These are phyloP conservation scores for Tetracladium setigerum DNA, from an alignment of 495 filamentous ascomycete genomes.

Conservation along the genomic window DNA sequence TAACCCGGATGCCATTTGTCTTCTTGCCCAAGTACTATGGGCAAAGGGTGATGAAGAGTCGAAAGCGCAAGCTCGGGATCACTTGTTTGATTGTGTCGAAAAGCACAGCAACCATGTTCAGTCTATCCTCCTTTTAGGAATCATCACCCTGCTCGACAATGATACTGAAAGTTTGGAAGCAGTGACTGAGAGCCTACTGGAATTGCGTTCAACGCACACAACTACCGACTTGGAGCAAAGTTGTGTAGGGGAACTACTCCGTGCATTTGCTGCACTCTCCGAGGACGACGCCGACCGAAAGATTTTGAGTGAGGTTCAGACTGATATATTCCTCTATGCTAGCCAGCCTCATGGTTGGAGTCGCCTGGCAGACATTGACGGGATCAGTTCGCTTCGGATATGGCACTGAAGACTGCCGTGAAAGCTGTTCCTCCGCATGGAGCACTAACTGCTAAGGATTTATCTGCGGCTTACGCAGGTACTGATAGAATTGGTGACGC, in stretches of 20 bases:
- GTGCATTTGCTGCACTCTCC: slow-evolving; percentile 32
- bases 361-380: slow-evolving; percentile 45
- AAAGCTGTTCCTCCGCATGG: slow-evolving; percentile 64
- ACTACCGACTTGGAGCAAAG: slow-evolving; percentile 36
- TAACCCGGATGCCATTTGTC: slow-evolving; percentile 78
- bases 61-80: slow-evolving; percentile 63
- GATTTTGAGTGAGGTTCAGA: slow-evolving; percentile 48
- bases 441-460: slow-evolving; percentile 54
- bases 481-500: slow-evolving; percentile 64
- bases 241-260: slow-evolving; percentile 37
- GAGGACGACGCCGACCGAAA: slow-evolving; percentile 24
- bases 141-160: slow-evolving; percentile 71
- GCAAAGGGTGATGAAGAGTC: slow-evolving; percentile 74
- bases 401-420: slow-evolving; percentile 73
- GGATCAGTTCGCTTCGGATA: slow-evolving; percentile 57
- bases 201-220: slow-evolving; percentile 54
- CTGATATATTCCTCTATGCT: slow-evolving; percentile 71
- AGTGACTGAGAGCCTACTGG: slow-evolving; percentile 68
- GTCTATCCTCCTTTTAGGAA: slow-evolving; percentile 70
- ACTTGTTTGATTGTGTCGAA: slow-evolving; percentile 73
- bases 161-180: slow-evolving; percentile 74
- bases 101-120: slow-evolving; percentile 63
- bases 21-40: slow-evolving; percentile 88
- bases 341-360: slow-evolving; percentile 71
- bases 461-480: slow-evolving; percentile 71